Evolutionary conservation across 164 flowering plant genomes (phyloP).

Genomic region (Vitis rupestris): DNA sequence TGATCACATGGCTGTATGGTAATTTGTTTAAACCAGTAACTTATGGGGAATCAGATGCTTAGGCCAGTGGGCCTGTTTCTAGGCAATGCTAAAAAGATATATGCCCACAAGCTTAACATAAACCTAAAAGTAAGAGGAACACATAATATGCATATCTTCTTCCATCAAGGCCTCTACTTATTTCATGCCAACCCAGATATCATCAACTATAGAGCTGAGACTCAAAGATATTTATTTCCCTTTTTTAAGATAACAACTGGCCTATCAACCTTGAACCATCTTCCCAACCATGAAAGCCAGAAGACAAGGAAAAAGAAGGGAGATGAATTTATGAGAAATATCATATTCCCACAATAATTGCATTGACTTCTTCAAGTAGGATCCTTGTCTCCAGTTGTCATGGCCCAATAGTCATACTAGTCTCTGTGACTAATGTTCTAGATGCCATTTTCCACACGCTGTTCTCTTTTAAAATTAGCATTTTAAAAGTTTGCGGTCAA

Average conservation of each 20-base stretch:
- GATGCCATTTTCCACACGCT: no score
- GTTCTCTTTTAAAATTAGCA: neutral
- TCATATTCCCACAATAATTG: neutral
- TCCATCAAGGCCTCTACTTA: neutral
- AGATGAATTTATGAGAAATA: neutral
- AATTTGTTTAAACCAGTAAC: no score
- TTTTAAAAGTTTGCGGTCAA: no score
- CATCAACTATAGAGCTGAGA: neutral
- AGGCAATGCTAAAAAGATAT: neutral
- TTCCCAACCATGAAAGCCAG: neutral
- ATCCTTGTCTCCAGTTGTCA: neutral
- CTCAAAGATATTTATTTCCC: no score
- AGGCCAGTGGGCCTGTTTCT: neutral
- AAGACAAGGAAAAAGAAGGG: neutral
- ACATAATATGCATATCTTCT: neutral
- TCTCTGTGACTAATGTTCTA: no score
- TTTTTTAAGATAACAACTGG: no score
- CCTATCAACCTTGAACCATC: neutral
- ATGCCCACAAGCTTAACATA: neutral
- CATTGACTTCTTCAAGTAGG: neutral
- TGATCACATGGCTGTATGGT: neutral
- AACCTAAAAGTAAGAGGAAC: neutral
- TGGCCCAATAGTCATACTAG: no score
- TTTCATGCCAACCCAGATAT: neutral
- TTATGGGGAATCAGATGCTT: neutral